phyloP scores from a whole-genome alignment of 768 basidiomycete genomes.

The Tulasnella sp. region DNA sequence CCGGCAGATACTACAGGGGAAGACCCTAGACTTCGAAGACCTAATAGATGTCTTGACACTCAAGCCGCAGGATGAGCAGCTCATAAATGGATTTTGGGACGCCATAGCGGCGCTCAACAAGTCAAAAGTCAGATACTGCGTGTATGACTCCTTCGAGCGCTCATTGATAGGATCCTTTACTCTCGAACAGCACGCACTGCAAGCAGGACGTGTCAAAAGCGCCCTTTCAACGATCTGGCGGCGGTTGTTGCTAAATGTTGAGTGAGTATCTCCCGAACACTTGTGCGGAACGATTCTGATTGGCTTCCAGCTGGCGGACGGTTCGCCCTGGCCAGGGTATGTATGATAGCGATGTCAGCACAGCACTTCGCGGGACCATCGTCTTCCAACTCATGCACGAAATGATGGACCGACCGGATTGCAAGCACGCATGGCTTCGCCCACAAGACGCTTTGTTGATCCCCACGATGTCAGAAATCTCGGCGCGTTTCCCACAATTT shows the following conservation, averaged over 20 bases:
- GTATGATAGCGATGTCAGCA: not conserved
- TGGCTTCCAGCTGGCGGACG: conserved; percentile 1
- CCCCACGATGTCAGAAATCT: conserved; percentile 9
- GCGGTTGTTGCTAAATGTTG: conserved; percentile 77
- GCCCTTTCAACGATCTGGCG: conserved; percentile 79
- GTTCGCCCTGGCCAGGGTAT: not conserved
- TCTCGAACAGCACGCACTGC: conserved; percentile 45
- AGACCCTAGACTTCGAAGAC: conserved; percentile 68
- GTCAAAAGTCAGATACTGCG: conserved; percentile 37
- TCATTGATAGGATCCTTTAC: conserved; percentile 34
- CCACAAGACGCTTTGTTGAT: not conserved
- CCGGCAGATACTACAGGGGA: conserved; percentile 63
- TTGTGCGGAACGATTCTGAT: not conserved
- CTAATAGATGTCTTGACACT: conserved; percentile 75
- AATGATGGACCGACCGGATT: not conserved
- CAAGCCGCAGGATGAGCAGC: conserved; percentile 60
- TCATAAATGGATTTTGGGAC: conserved; percentile 21
- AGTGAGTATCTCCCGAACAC: conserved; percentile 47
- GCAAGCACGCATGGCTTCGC: not conserved
- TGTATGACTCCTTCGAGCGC: conserved; percentile 38
- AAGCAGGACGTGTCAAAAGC: conserved; percentile 57
- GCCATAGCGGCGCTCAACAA: conserved; percentile 29
- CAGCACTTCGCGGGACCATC: not conserved
- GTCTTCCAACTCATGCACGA: conserved; percentile 4
- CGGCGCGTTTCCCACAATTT: conserved; percentile 12